Conservation (phyloP, 1,284 basidiomycete species). For the Anthracocystis setariae region DNA sequence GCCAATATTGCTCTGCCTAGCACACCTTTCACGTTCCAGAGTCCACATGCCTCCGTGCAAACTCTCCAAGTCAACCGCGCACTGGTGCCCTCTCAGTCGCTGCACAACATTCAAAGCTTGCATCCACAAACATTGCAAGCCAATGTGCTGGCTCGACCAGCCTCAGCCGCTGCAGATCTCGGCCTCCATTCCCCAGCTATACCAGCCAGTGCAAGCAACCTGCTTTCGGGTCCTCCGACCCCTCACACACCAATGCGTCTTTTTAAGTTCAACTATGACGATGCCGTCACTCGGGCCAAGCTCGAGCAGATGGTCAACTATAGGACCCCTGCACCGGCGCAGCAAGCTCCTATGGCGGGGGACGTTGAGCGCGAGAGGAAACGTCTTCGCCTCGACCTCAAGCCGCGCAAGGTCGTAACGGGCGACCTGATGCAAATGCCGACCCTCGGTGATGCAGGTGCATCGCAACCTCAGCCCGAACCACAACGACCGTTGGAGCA, state of each 20-base stretch:
- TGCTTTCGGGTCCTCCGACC: constrained; percentile 34
- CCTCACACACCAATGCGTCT: constrained; percentile 58
- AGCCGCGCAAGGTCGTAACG: constrained; percentile 37
- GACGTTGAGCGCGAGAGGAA: constrained; percentile 51
- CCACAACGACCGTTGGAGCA: neutral
- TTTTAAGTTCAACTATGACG: constrained; percentile 54
- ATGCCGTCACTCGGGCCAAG: constrained; percentile 44
- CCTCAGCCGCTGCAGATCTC: constrained; percentile 40
- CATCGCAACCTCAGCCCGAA: neutral
- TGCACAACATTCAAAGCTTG: constrained; percentile 41
- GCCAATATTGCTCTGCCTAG: constrained; percentile 15
- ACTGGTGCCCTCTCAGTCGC: constrained; percentile 35
- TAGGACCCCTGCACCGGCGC: constrained; percentile 19
- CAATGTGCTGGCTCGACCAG: constrained; percentile 27
- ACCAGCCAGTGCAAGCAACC: constrained; percentile 5
- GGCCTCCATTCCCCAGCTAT: constrained; percentile 16
- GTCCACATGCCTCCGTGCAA: constrained; percentile 11
- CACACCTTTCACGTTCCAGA: constrained; percentile 36
- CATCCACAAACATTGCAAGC: constrained; percentile 26
- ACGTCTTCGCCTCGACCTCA: constrained; percentile 47
- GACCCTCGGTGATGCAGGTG: constrained; percentile 14
- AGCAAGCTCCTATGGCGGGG: constrained; percentile 14
- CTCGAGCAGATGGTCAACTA: constrained; percentile 58
- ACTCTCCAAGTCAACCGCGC: constrained; percentile 12
- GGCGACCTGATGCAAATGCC: constrained; percentile 47